A percentile compares a stretch with the other conserved stretches of the same genome.
Conservation (phyloP, 208 protist species). For the Tritrichomonas musculus region DNA sequence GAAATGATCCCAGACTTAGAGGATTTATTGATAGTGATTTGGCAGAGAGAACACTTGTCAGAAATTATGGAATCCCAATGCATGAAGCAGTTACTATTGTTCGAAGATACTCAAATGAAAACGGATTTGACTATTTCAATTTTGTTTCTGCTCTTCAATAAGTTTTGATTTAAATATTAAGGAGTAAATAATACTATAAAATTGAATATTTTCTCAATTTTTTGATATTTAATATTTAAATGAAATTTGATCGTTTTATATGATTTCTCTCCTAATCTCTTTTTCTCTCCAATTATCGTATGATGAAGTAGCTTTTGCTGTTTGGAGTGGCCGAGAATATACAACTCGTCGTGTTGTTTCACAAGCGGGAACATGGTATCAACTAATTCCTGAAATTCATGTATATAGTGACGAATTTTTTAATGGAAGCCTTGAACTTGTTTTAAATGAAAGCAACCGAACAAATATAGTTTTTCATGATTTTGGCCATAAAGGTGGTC, state of each 20-base stretch:
- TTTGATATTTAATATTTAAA: too few species aligned
- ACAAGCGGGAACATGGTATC: background rate
- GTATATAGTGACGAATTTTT: background rate
- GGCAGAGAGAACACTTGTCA: background rate
- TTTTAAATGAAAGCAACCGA: background rate
- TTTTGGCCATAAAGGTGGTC: background rate
- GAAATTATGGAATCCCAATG: background rate
- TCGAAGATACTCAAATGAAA: background rate
- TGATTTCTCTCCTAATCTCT: too few species aligned
- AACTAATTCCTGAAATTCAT: background rate
- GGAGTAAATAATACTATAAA: too few species aligned
- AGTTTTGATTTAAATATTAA: background rate
- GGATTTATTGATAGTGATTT: background rate
- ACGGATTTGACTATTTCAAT: background rate
- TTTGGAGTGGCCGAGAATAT: background rate
- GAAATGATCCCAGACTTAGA: background rate
- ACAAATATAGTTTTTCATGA: background rate
- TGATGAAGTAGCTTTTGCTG: background rate
- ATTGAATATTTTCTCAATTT: too few species aligned
- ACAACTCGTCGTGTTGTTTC: background rate
- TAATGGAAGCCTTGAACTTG: background rate
- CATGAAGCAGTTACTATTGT: background rate
- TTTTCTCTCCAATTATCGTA: background rate
- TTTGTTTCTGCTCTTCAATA: conserved; percentile 18
- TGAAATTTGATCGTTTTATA: too few species aligned